Evolutionary conservation across 1,284 basidiomycete genomes (phyloP), one percentile per base, ranked within the genome.

Genomic region (Ceratobasidium theobromae): DNA sequence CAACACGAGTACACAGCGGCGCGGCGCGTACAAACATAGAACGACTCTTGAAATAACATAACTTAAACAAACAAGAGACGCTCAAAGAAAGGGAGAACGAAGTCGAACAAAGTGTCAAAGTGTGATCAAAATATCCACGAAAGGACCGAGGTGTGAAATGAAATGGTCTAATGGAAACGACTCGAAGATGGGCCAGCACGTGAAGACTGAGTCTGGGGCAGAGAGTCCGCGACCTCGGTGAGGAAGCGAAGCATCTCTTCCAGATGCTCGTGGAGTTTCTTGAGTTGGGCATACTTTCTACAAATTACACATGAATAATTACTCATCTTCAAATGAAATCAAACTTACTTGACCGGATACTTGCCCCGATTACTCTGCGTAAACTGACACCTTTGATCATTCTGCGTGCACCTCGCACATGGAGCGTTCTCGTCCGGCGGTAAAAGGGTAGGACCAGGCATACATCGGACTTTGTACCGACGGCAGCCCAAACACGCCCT

Each of bases 341-440:
- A 18, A 49, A 64, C 58, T 64, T 49, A 64, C 58, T 64, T 40
- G 58, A n/a, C 43, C 16, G 58, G 58, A 49, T 51, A 52, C 35
- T 52, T 52, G 33, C 58, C 58, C 46, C 58, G 32, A 9, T 12
- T 35, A 35, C 48, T 64, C 12, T 18, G n/a, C 1, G 23, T 21
- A 25, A 64, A 64, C 18, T 27, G 35, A 18, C 58, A 64, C 6
- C 16, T 5, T 12, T 52, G 58, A 1, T 12, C 23, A 18, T 33
- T 40, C 25, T 35, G 18, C 1, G 58, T 18, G 38, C 58, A 64
- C 16, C 58, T 46, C 18, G 25, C 27, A 35, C 58, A 64, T 16
- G 58, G 58, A 32, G 38, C 27, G 9, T 51, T 28, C 23, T 43
- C 58, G 48, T 23, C 48, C 6, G 58, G 58, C 3, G 32, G 25